Evolutionary conservation across 495 filamentous ascomycete genomes (phyloP), one percentile per base, ranked within the genome.

Genomic region (Wilcoxina mikolae): DNA sequence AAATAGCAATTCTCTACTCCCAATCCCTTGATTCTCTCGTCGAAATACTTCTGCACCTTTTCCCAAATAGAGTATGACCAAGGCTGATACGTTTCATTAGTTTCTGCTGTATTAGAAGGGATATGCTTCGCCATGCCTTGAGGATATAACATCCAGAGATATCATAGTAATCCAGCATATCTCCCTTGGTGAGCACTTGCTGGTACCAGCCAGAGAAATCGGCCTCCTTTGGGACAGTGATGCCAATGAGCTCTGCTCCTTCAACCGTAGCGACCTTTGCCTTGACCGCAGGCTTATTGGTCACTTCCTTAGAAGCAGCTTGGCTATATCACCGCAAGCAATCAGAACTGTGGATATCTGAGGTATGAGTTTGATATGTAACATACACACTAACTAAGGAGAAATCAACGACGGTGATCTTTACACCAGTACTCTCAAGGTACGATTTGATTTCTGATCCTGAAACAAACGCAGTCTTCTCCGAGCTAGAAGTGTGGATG

Each of bases 131-230:
- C n/a, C n/a, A 29, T 65, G 73, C 84, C 70, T 87, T 85, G 65
- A 95, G 75, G 69, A 96, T 94, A 69, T 93, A 96, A 69, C 90
- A 95, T 31, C 88, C 88, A 20, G 87, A 87, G 54, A 96, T 85
- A 72, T 95, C 85, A 56, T 88, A 87, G 74, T 88, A 94, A 49
- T 90, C 85, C 61, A 96, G 78, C 81, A 98, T 82, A 61, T 95
- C 84, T 65, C 85, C 85, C 75, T 98, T 98, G 56, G 84, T 82
- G 35, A 98, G 80, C 35, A 94, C 83, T 68, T 98, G 87, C 69
- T 93, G 85, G 67, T 98, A 98, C 91, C 91, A 96, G 64, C 76
- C 77, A 20, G 85, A 74, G 68, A 98, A 91, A 71, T 95, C 84
- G n/a, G 80, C 78, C 51, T 83, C 75, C 70, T 96, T 96, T 49